Percentiles rank a stretch among this genome's conserved stretches.
These are phyloP conservation scores for Barnettozyma sp. DNA, from an alignment of 805 yeast genomes.

Conservation along the genomic window DNA sequence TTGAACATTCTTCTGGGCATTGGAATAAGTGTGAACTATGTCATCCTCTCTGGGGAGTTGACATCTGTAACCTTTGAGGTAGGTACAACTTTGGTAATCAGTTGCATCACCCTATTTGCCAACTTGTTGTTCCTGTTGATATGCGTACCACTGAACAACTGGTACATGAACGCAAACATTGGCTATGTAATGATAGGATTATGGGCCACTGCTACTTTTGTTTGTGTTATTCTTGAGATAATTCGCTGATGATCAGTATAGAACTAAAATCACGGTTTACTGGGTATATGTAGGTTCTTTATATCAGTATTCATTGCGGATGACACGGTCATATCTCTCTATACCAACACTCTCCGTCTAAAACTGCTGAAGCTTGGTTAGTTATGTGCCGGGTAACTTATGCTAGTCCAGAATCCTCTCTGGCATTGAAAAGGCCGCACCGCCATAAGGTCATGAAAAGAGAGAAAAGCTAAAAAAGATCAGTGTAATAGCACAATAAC, in stretches of 20 bases:
- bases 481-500: too few species aligned
- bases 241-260: conserved; percentile 4
- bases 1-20: conserved; percentile 71
- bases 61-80: conserved; percentile 30
- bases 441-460: too few species aligned
- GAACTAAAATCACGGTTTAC: too few species aligned
- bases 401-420: too few species aligned
- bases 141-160: conserved; percentile 38
- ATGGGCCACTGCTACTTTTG: conserved; percentile 20
- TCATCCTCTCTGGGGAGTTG: conserved; percentile 23
- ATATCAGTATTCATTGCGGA: too few species aligned
- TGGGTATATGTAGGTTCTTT: too few species aligned
- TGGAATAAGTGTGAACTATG: conserved; percentile 61
- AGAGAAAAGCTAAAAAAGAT: too few species aligned
- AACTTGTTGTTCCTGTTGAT: conserved; percentile 34
- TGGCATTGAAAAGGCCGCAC: too few species aligned
- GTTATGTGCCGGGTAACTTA: too few species aligned
- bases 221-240: conserved; percentile 21
- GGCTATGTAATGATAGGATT: conserved; percentile 29
- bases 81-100: conserved; percentile 32
- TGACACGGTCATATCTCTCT: too few species aligned
- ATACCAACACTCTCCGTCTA: too few species aligned
- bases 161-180: conserved; percentile 38
- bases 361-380: too few species aligned
- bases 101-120: conserved; percentile 34